A percentile compares a stretch with the other conserved stretches of the same genome.
Evolutionary conservation across 805 yeast species (phyloP).

Genomic region (Metschnikowia proteae): DNA sequence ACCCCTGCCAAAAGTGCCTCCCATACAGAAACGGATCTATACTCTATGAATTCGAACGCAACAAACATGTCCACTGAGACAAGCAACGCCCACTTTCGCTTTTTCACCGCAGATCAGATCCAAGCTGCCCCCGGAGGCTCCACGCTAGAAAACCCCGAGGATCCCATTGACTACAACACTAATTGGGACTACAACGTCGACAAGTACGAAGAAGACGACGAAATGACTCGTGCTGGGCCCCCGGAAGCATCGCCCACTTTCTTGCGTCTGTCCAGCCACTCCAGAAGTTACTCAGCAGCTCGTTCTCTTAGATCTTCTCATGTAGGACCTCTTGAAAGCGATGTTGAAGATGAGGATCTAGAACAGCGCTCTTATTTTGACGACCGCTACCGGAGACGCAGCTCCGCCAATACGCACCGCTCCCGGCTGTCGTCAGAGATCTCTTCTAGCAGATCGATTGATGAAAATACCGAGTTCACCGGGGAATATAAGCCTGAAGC

Average conservation of each 20-base stretch:
- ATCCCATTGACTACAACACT: constrained; percentile 67
- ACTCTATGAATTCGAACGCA: constrained; percentile 32
- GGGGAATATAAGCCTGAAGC: constrained; percentile 31
- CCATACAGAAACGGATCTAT: constrained; percentile 28
- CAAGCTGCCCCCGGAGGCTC: constrained; percentile 88
- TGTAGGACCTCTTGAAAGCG: not conserved
- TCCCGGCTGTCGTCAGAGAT: constrained; percentile 5
- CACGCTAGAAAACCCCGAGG: constrained; percentile 55
- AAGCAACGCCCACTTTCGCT: constrained; percentile 53
- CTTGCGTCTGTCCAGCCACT: not conserved
- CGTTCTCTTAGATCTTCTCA: constrained; percentile 14
- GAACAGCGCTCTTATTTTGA: constrained; percentile 19
- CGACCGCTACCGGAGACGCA: constrained; percentile 25
- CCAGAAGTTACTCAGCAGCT: constrained; percentile 7
- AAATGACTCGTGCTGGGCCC: not conserved
- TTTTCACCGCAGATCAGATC: constrained; percentile 79
- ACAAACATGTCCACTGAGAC: constrained; percentile 37
- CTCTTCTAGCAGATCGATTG: constrained; percentile 6
- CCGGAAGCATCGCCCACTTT: not conserved
- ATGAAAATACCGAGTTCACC: constrained; percentile 10
- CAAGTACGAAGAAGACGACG: constrained; percentile 27
- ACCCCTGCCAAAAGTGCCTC: constrained; percentile 14
- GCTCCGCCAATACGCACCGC: constrained; percentile 13
- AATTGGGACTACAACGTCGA: constrained; percentile 68
- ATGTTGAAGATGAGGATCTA: constrained; percentile 9